Evolutionary conservation across 306 rosid species (phyloP), one percentile per base, ranked within the genome.

Genomic region (Sechiopsis laciniata): DNA sequence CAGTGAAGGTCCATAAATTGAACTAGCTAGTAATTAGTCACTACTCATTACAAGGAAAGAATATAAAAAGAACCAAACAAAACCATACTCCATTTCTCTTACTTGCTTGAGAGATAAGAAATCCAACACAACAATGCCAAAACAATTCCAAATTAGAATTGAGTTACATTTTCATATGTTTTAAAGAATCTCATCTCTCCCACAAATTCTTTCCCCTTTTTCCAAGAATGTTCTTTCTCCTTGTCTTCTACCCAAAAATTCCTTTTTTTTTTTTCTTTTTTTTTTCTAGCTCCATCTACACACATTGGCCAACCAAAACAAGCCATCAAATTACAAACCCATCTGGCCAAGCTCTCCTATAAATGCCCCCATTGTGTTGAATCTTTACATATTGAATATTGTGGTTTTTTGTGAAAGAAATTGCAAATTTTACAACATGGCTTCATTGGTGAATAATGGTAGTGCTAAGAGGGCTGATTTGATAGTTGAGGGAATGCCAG

Each of bases 401-500:
- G 12, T 24, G 11, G 65, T 20, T 57, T n/a, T 2, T 53, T 6
- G n/a, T 29, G 5, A 32, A 29, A 60, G 40, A 60, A 13, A 16
- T 7, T 16, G 9, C 9, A 89, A 66, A 50, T 80, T 9, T 12
- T 12, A 22, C n/a, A 14, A 13, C 2, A 61, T 64, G 71, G 51
- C 26, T 40, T 80, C 87, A 35, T 46, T 76, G 37, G 78, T 82
- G 24, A 72, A 81, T 5, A 8, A 75, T 12, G 10, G 14, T 62
- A 17, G 10, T 10, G 70, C 8, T 10, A 89, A 67, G 55, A 81
- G 87, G 37, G 84, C 92, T 0, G 80, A 88, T 5, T 85, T 88
- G 20, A 76, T 85, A 24, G 85, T 77, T 5, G 90, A 92, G 8
- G 84, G 78, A 76, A 82, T 90, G 90, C 91, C 93, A 0, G 96